Evolutionary conservation across 139 green algal genomes (phyloP), one percentile per base, ranked within the genome.

Genomic region (Desmodesmus armatus): DNA sequence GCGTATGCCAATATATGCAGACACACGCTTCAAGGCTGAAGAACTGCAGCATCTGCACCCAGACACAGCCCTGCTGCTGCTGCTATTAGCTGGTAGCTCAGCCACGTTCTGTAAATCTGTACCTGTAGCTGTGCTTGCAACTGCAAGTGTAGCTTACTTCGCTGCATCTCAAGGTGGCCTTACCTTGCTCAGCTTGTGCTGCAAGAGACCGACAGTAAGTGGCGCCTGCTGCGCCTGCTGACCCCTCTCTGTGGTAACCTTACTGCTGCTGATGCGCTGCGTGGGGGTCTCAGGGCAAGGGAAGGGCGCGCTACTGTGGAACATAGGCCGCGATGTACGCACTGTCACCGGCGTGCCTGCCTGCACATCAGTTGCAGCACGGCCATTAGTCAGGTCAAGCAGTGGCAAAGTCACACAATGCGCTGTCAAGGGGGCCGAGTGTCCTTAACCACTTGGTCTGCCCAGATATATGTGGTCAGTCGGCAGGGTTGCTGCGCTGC

Each of bases 101-200:
- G n/a, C n/a, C n/a, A n/a, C n/a, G n/a, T n/a, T n/a, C n/a, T n/a
- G n/a, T n/a, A n/a, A n/a, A n/a, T n/a, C n/a, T n/a, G n/a, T n/a
- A 67, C 23, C 13, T 67, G 58, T 11, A 6, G 23, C 25, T 27
- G 25, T 37, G 2, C 60, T 69, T 27, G 33, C 70, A 27, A 80
- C 72, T 7, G 75, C 75, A 3, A 82, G 53, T 3, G n/a, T n/a
- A n/a, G n/a, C n/a, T n/a, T n/a, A n/a, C n/a, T n/a, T n/a, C n/a
- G n/a, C n/a, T n/a, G n/a, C n/a, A n/a, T n/a, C n/a, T n/a, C n/a
- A n/a, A n/a, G n/a, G n/a, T n/a, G n/a, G n/a, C n/a, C n/a, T n/a
- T n/a, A 83, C 58, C 39, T 55, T 72, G 77, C 73, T 83, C 37
- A 83, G 15, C 55, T 72, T 72, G 39, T 49, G 29, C 55, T 74